Evolutionary conservation across 2,329 filamentous ascomycete species (phyloP).

Genomic region (Ophiobolus disseminans): DNA sequence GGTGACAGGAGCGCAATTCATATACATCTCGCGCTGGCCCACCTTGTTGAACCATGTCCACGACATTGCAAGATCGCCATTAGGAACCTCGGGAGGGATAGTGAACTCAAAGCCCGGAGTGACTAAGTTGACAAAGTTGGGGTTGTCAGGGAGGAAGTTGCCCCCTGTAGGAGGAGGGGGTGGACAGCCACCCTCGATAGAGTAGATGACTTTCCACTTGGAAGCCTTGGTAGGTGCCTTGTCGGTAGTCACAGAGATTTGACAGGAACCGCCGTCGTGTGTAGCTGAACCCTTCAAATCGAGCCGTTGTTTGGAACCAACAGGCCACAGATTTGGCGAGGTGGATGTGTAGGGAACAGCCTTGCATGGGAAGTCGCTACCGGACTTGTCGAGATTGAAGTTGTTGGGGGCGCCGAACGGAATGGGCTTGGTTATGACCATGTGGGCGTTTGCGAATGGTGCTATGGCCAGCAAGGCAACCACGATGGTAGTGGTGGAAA

Average conservation of each 20-base stretch:
- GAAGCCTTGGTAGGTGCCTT: conserved; percentile 69
- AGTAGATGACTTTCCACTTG: conserved; percentile 87
- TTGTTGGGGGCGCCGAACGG: conserved; percentile 68
- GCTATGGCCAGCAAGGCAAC: conserved; percentile 54
- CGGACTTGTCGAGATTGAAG: conserved; percentile 65
- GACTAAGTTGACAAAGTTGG: not conserved
- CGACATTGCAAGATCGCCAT: conserved; percentile 77
- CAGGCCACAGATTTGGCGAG: conserved; percentile 65
- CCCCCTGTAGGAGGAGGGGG: conserved; percentile 52
- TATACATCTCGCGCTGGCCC: conserved; percentile 94
- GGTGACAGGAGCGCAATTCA: conserved; percentile 84
- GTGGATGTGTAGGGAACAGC: conserved; percentile 50
- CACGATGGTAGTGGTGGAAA: conserved; percentile 16
- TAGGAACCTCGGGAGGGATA: conserved; percentile 74
- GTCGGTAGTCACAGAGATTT: conserved; percentile 82
- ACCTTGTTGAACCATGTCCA: conserved; percentile 94
- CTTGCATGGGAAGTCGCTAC: conserved; percentile 85
- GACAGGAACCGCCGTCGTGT: conserved; percentile 91
- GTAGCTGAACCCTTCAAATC: conserved; percentile 74
- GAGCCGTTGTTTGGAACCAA: conserved; percentile 68
- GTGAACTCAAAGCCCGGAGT: conserved; percentile 67
- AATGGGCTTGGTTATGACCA: conserved; percentile 72
- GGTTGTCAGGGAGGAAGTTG: conserved; percentile 6
- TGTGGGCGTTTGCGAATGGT: conserved; percentile 70
- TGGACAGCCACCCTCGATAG: conserved; percentile 85